phyloP scores from a whole-genome alignment of 2,329 filamentous ascomycete genomes.

The Fusarium tricinctum region DNA sequence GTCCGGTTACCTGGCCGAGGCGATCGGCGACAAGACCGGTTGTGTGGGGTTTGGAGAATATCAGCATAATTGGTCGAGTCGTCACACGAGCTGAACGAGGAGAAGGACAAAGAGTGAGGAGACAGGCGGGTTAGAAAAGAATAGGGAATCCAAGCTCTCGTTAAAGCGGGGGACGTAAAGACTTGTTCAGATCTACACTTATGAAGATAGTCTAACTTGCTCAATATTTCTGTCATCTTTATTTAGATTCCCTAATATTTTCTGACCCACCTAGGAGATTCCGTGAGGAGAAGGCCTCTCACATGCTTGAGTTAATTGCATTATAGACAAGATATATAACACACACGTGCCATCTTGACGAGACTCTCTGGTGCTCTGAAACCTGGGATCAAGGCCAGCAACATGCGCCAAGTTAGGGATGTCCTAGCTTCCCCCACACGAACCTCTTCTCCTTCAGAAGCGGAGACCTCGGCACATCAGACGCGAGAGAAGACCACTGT shows the following conservation, averaged over 20 bases:
- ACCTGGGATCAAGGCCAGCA: constrained; percentile 32
- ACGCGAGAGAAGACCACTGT: constrained; percentile 21
- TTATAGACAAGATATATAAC: neutral
- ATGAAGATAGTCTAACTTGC: too few species aligned
- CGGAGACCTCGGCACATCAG: constrained; percentile 49
- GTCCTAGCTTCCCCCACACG: constrained; percentile 35
- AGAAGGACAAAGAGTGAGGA: constrained; percentile 15
- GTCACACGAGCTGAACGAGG: neutral
- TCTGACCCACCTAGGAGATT: too few species aligned
- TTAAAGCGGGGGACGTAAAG: too few species aligned
- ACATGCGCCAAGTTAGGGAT: constrained; percentile 17
- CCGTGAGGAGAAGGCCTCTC: constrained; percentile 25
- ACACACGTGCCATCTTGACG: constrained; percentile 16
- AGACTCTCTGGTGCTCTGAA: constrained; percentile 4
- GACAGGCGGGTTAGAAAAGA: too few species aligned
- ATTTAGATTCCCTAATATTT: too few species aligned
- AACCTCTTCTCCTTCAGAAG: constrained; percentile 26
- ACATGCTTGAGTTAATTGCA: constrained; percentile 22
- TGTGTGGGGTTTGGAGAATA: constrained; percentile 38
- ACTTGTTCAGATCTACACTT: too few species aligned
- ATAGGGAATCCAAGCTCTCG: too few species aligned
- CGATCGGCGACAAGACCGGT: constrained; percentile 43
- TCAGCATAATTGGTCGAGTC: constrained; percentile 23
- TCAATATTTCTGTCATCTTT: too few species aligned
- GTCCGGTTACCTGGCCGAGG: constrained; percentile 40